A percentile compares a stretch with the other conserved stretches of the same genome.
Conservation (phyloP, 768 basidiomycete genomes). For the Suillus subluteus region DNA sequence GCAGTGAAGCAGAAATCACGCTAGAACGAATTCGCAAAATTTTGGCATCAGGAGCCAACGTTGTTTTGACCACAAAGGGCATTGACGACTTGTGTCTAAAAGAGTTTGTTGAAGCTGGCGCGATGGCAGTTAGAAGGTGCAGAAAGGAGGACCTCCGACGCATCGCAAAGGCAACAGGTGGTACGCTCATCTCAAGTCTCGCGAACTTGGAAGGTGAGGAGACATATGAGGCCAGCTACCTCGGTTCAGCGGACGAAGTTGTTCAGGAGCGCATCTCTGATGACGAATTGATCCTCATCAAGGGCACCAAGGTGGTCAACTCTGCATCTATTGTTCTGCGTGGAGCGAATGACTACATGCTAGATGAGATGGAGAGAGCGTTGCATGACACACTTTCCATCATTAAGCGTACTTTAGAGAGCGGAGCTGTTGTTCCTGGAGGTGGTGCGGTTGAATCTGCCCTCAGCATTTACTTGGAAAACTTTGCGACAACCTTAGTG, state of each 20-base stretch:
- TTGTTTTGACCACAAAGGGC: constrained; percentile 96
- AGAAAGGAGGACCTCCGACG: constrained; percentile 96
- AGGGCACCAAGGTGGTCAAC: constrained; percentile 96
- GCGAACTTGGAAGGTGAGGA: constrained; percentile 98
- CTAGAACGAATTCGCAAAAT: constrained; percentile 96
- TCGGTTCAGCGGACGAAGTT: constrained; percentile 96
- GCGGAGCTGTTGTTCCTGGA: constrained; percentile 93
- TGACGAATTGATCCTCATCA: constrained; percentile 95
- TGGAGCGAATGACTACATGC: constrained; percentile 98
- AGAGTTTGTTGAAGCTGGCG: constrained; percentile 98
- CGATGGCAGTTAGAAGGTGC: constrained; percentile 97
- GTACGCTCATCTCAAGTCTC: constrained; percentile 87
- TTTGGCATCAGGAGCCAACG: constrained; percentile 93
- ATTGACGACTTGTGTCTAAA: constrained; percentile 98
- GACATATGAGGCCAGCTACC: constrained; percentile 88
- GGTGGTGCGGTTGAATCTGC: constrained; percentile 98
- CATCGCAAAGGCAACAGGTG: constrained; percentile 97
- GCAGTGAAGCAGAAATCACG: constrained; percentile 93
- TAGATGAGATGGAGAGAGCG: constrained; percentile 99
- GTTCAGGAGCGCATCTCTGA: constrained; percentile 97
- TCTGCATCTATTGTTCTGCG: constrained; percentile 92
- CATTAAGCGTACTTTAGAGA: constrained; percentile 97
- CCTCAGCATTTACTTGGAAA: constrained; percentile 95
- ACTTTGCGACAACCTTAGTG: constrained; percentile 97
- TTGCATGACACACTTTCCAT: constrained; percentile 93